Conservation (phyloP, 2,329 filamentous ascomycete species). For the Nothophaeocryptopus gaeumannii region DNA sequence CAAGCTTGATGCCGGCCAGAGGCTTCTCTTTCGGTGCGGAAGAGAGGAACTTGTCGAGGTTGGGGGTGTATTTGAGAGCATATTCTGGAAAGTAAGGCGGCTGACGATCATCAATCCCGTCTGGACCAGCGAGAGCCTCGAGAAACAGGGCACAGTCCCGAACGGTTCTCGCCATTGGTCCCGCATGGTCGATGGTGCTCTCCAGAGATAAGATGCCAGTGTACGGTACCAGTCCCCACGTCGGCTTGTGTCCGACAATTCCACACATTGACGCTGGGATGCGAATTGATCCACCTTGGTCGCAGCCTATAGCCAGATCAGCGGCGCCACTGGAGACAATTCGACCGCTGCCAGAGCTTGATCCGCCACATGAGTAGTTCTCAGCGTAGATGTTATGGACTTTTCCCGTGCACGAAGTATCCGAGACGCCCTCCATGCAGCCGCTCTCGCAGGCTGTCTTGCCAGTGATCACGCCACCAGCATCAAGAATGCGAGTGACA, state of each 20-base stretch:
- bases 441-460: constrained; percentile 49
- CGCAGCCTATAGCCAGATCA: constrained; percentile 38
- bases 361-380: constrained; percentile 48
- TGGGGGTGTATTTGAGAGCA: constrained; percentile 29
- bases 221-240: constrained; percentile 51
- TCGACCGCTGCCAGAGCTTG: constrained; percentile 43
- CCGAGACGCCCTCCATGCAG: constrained; percentile 21
- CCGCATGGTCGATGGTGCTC: constrained; percentile 45
- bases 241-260: constrained; percentile 44
- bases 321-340: constrained; percentile 43
- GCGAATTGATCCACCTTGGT: constrained; percentile 36
- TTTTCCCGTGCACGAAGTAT: constrained; percentile 30
- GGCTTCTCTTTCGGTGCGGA: constrained; percentile 1
- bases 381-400: constrained; percentile 44
- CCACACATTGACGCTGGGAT: constrained; percentile 39
- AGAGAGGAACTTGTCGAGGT: constrained; percentile 27
- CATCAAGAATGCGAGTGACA: constrained; percentile 43
- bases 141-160: constrained; percentile 45
- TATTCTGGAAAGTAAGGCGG: constrained; percentile 27
- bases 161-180: constrained; percentile 46
- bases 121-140: constrained; percentile 47
- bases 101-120: constrained; percentile 46
- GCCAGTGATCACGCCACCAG: constrained; percentile 45
- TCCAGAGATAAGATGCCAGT: constrained; percentile 46
- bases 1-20: constrained; percentile 40